Conservation (phyloP, 495 filamentous ascomycete species). For the Daldinia decipiens region DNA sequence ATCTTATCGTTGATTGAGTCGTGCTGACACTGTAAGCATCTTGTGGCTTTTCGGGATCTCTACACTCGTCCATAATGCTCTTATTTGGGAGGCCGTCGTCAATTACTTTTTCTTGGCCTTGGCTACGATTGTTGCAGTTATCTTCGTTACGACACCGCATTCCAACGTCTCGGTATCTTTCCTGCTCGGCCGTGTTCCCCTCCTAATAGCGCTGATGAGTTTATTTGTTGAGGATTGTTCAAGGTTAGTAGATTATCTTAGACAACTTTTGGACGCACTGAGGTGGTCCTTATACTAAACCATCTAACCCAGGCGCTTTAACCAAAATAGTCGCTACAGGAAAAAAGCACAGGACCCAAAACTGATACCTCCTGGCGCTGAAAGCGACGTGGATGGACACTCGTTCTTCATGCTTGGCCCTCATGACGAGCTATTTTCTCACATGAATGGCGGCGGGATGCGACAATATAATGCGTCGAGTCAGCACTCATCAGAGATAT, state of each 20-base stretch:
- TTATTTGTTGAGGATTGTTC: slow-evolving; percentile 29
- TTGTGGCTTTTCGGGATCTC: slow-evolving; percentile 24
- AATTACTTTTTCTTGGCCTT: slow-evolving; percentile 25
- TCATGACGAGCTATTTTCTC: slow-evolving; percentile 13
- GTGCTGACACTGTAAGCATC: slow-evolving; percentile 32
- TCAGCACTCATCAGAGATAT: slow-evolving; percentile 43
- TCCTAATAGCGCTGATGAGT: slow-evolving; percentile 21
- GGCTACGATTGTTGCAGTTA: not conserved
- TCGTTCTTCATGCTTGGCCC: not conserved
- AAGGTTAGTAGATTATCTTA: slow-evolving; percentile 21
- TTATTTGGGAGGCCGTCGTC: slow-evolving; percentile 25
- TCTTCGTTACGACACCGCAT: slow-evolving; percentile 12
- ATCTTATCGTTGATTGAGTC: slow-evolving; percentile 5
- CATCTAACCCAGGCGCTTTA: slow-evolving; percentile 9
- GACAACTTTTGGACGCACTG: not conserved
- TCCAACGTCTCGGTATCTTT: slow-evolving; percentile 12
- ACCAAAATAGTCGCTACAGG: not conserved
- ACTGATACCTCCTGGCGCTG: not conserved
- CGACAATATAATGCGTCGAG: slow-evolving; percentile 30
- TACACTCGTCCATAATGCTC: slow-evolving; percentile 10
- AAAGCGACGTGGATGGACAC: not conserved
- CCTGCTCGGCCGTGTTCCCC: slow-evolving; percentile 15
- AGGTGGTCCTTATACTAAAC: slow-evolving; percentile 2
- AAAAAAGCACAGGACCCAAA: slow-evolving; percentile 5
- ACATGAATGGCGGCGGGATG: slow-evolving; percentile 33